phyloP scores from a whole-genome alignment of 441 rosid genomes.

The Viola pubescens region DNA sequence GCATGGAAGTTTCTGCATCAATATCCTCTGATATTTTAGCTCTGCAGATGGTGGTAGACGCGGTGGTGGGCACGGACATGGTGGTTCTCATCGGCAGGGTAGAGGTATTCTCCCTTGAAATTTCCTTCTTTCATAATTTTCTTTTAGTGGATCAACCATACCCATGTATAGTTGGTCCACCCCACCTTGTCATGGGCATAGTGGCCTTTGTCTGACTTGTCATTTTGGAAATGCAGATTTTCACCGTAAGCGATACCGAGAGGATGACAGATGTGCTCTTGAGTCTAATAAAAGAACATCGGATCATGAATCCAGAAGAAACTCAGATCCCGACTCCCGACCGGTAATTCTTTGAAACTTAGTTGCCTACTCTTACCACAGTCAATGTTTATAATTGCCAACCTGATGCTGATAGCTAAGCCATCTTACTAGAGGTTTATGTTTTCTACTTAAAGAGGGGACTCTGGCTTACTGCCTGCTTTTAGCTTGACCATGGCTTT shows the following conservation, averaged over 20 bases:
- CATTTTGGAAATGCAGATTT: conserved; percentile 41
- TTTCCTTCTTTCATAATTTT: too few relatives aligned
- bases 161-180: too few relatives aligned
- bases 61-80: conserved; percentile 57
- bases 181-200: too few relatives aligned
- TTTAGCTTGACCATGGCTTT: background rate
- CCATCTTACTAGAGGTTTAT: background rate
- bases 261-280: conserved; percentile 62
- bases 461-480: background rate
- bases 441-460: background rate
- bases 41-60: conserved; percentile 73
- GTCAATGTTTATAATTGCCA: background rate
- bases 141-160: too few relatives aligned
- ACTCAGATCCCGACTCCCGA: conserved; percentile 73
- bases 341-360: conserved; percentile 41
- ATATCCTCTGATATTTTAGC: conserved; percentile 13
- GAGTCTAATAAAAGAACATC: conserved; percentile 58
- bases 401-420: background rate
- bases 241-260: conserved; percentile 67
- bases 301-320: conserved; percentile 67
- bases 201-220: conserved; percentile 3
- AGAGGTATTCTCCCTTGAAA: conserved; percentile 46
- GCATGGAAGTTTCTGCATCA: background rate
- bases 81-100: conserved; percentile 41
- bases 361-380: background rate